Evolutionary conservation across 371 early-diverging fungal species (phyloP), one percentile per base, ranked within the genome.

Genomic region (Cokeromyces recurvatus): DNA sequence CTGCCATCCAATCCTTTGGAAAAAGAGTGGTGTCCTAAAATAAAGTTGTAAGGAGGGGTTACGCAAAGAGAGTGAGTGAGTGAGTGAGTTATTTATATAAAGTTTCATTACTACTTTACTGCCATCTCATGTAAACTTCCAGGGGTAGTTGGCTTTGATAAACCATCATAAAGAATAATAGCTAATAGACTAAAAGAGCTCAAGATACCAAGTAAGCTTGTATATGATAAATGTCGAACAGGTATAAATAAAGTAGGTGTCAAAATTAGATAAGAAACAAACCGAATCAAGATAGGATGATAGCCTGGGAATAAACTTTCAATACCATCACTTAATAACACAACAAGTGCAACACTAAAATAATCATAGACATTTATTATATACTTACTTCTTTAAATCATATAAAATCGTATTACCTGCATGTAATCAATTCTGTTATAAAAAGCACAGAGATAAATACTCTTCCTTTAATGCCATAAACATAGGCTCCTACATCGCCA

Each of bases 371-470:
- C 11, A 4, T 37, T 37, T 19, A 19, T 37, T 20, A 49, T 35
- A n/a, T n/a, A n/a, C n/a, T n/a, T n/a, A 37, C n/a, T 15, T 14
- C 24, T 40, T 24, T 16, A 32, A n/a, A 3, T 19, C 7, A 21
- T 39, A 20, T 25, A 49, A 27, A 27, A 39, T 20, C 24, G 16
- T 23, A 41, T 47, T 63, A 69, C 55, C 78, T 75, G 43, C 82
- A 74, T 15, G 84, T 80, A 19, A 83, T 60, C 17, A 90, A 63
- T 51, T 90, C 88, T 11, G 80, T 53, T 34, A 79, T 58, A 57
- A 87, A 86, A 16, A 90, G 44, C 9, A 60, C 17, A 3, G 74
- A 58, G 11, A 82, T 64, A 16, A 55, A 49, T 14, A 69, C 43
- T 36, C 84, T 68, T 7, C 81, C 85, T 34, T 43, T 43, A 11